Evolutionary conservation across 805 yeast genomes (phyloP).

Genomic region (Kazachstania psychrophila): DNA sequence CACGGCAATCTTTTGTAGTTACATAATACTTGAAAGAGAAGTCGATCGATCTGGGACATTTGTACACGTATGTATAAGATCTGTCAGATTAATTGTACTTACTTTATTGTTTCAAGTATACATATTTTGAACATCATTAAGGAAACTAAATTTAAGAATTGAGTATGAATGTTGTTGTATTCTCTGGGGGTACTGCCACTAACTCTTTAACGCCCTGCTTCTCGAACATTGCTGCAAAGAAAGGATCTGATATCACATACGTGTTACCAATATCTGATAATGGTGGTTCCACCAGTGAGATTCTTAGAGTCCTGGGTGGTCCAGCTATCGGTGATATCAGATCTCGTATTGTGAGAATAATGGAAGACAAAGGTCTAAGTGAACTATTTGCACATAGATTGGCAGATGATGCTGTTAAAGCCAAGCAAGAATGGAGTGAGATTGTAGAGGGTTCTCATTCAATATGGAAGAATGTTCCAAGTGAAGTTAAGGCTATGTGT

Average conservation of each 20-base stretch:
- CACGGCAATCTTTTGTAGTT: too few species aligned
- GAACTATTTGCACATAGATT: conserved; percentile 26
- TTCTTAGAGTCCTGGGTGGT: conserved; percentile 79
- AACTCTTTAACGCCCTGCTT: conserved; percentile 62
- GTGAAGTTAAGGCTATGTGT: conserved; percentile 56
- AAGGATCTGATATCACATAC: conserved; percentile 31
- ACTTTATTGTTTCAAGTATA: too few species aligned
- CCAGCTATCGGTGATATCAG: conserved; percentile 93
- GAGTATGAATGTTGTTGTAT: conserved; percentile 29
- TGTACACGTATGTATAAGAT: too few species aligned
- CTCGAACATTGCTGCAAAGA: conserved; percentile 34
- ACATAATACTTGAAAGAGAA: too few species aligned
- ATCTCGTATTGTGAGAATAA: conserved; percentile 66
- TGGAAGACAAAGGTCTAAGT: conserved; percentile 43
- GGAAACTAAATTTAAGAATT: too few species aligned
- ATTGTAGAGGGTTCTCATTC: conserved; percentile 73
- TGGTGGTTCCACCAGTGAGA: conserved; percentile 91
- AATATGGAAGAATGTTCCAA: conserved; percentile 43
- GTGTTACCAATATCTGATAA: conserved; percentile 82
- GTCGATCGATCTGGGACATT: too few species aligned
- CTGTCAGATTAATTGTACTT: too few species aligned
- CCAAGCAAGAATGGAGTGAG: conserved; percentile 63
- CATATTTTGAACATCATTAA: too few species aligned
- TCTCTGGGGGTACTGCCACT: conserved; percentile 87
- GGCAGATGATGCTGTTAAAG: conserved; percentile 32